These are phyloP conservation scores for Flaveria trinervia DNA, from an alignment of 129 eudicot genomes.

Conservation along the genomic window DNA sequence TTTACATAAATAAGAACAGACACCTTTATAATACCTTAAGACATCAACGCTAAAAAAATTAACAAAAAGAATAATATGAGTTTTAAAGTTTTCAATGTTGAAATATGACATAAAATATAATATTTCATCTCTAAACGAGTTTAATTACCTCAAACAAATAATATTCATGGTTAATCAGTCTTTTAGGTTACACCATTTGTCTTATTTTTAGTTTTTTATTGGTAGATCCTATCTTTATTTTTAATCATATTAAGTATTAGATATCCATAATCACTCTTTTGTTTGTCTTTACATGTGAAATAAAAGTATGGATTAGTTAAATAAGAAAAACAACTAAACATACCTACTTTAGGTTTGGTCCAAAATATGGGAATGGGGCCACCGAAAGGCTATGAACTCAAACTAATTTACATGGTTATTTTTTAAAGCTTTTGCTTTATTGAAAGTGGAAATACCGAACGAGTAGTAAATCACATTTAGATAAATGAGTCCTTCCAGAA, in stretches of 20 bases:
- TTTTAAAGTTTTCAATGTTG: neutral
- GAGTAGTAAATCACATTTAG: neutral
- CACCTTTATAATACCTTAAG: too few species aligned
- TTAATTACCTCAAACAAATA: neutral
- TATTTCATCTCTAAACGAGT: neutral
- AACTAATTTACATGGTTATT: constrained; percentile 25
- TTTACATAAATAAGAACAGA: too few species aligned
- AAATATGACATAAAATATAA: neutral
- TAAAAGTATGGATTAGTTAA: neutral
- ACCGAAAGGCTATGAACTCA: constrained; percentile 65
- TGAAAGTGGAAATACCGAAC: constrained; percentile 12
- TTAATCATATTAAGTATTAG: neutral
- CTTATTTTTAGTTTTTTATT: neutral
- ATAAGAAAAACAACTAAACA: constrained; percentile 19
- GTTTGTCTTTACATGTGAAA: constrained; percentile 4
- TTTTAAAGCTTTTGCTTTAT: constrained; percentile 31
- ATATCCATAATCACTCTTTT: constrained; percentile 1
- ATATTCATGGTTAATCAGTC: neutral
- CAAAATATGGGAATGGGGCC: constrained; percentile 41
- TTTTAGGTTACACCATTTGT: neutral
- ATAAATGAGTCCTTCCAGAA: neutral
- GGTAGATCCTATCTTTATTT: neutral
- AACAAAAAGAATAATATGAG: neutral
- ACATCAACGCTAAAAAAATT: neutral
- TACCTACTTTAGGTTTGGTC: constrained; percentile 18